Base-by-base conservation (phyloP, 208 protist genomes). In the Crithidia bombi region DNA sequence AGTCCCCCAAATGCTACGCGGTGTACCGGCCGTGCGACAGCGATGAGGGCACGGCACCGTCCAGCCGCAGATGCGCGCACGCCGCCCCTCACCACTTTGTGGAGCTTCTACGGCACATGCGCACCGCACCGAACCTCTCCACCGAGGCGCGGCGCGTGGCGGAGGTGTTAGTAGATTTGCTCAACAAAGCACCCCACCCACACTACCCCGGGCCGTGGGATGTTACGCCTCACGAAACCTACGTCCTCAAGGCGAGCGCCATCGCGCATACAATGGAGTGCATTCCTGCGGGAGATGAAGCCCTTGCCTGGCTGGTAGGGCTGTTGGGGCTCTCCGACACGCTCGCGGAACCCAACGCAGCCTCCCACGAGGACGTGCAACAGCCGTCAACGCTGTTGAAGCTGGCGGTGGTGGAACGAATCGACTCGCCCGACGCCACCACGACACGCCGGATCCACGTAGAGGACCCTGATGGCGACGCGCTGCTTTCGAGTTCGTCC, bases 121-220 rank as follows among this genome's bases (percentile, higher is more conserved):
- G 69, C 21, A 10, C 49, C 11, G 32, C 65, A 1, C 55, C 50
- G 11, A 30, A 49, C 15, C 39, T 63, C 12, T 65, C 65, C 0
- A 1, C 30, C 1, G 55, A 82, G 30, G 71, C 64, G 21, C 33
- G 39, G 14, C 64, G 69, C 3, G 61, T 89, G 47, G 76, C 67
- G 1, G 52, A 55, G 23, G 26, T 89, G 21, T 56, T 92, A 35
- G 7, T 83, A 0, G 87, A 92, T n/a, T 59, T 86, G 44, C 71
- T 92, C 33, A 58, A 73, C 32, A 92, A 92, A 32, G 73, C 83
- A 0, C 61, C 84, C 10, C 83, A 90, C 62, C 83, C 87, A 19
- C 83, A 78, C 14, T 46, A 74, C 23, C 64, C 72, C 10, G 56
- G 67, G 0, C 36, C 75, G 23, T 92, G 87, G 87, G 87, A 92